Conservation (phyloP, 148 eudicot species). For the Chenopodium suecicum region DNA sequence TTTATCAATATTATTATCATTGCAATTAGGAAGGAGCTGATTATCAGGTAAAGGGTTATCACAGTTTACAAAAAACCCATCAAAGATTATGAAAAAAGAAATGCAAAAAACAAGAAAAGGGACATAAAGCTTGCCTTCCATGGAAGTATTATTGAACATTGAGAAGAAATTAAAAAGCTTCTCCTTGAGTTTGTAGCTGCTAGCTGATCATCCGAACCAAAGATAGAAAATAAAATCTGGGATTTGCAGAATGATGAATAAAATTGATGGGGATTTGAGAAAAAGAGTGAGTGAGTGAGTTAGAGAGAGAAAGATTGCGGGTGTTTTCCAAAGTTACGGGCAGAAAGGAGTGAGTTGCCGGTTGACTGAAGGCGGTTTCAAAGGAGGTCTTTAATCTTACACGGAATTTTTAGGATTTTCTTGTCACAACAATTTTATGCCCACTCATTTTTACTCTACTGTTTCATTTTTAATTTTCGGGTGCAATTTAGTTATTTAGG, state of each 20-base stretch:
- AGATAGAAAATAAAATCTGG: not conserved
- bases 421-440: not conserved
- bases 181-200: not conserved
- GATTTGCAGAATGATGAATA: not conserved
- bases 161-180: too few species aligned
- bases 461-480: too few species aligned
- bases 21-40: conserved; percentile 12
- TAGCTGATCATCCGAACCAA: not conserved
- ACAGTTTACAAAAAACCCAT: conserved; percentile 37
- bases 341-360: not conserved
- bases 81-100: conserved; percentile 4
- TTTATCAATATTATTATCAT: conserved; percentile 6
- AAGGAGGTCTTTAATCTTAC: not conserved
- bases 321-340: not conserved
- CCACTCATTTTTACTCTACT: not conserved
- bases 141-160: not conserved
- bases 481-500: too few species aligned
- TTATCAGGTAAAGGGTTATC: conserved; percentile 19
- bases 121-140: conserved; percentile 52
- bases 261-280: not conserved
- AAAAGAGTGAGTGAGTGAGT: not conserved
- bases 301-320: not conserved
- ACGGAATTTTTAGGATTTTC: not conserved
- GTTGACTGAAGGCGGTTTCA: not conserved
- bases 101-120: conserved; percentile 33